These are phyloP conservation scores for Phylloporus sp. DNA, from an alignment of 1,284 basidiomycete species.

Conservation along the genomic window DNA sequence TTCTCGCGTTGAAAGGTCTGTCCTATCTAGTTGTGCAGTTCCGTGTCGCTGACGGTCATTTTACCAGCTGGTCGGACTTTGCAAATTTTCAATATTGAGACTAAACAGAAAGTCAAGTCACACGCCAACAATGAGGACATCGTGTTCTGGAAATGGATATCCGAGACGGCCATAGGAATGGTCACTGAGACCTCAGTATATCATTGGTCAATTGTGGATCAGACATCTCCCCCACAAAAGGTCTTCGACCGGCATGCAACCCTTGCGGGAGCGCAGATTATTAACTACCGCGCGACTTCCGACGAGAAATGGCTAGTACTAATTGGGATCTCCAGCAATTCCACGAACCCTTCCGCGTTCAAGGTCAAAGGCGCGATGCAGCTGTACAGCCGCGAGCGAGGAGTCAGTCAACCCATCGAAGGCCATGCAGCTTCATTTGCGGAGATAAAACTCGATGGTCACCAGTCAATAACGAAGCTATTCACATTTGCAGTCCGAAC, in stretches of 20 bases:
- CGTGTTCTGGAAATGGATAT: conserved; percentile 99
- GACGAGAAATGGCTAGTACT: conserved; percentile 99
- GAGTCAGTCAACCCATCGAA: conserved; percentile 98
- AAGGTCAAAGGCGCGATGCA: conserved; percentile 98
- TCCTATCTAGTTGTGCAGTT: conserved; percentile 17
- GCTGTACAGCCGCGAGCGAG: conserved; percentile 89
- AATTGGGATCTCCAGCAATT: conserved; percentile 95
- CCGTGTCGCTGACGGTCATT: conserved; percentile 14
- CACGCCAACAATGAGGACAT: conserved; percentile 95
- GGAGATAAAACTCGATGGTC: conserved; percentile 89
- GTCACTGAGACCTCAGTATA: conserved; percentile 95
- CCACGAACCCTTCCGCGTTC: conserved; percentile 91
- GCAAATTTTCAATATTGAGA: conserved; percentile 98
- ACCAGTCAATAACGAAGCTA: conserved; percentile 85
- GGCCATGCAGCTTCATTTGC: conserved; percentile 98
- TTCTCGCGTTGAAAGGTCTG: conserved; percentile 93
- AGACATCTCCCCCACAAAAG: conserved; percentile 83
- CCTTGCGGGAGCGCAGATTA: conserved; percentile 95
- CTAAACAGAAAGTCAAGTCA: conserved; percentile 97
- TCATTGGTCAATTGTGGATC: conserved; percentile 89
- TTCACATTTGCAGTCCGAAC: conserved; percentile 97
- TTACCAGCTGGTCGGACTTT: conserved; percentile 87
- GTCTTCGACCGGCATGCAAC: conserved; percentile 97
- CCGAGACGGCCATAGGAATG: conserved; percentile 89
- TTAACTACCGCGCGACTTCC: conserved; percentile 93